Base-by-base conservation (phyloP, 306 rosid species). In the Quercus bicolor region DNA sequence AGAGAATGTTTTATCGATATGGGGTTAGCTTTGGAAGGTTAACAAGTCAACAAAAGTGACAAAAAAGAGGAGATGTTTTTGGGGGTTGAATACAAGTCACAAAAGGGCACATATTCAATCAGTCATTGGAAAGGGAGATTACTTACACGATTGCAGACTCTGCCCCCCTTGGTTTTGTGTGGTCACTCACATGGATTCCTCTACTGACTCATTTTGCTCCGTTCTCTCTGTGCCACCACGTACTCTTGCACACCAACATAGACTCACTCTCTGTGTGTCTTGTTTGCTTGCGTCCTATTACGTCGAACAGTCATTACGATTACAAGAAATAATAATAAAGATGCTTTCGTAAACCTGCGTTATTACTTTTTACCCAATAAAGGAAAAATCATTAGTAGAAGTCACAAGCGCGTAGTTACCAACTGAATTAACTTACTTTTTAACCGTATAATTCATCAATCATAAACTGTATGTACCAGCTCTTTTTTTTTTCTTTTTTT, bases 101-200 rank as follows among this genome's bases (percentile, higher is more conserved):
- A 33, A 60, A 34, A 61, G 3, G 18, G 10, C 13, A 24, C 24
- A 64, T 31, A 29, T 29, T 29, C 11, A 65, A 33, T 29, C 79
- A 24, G 79, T 52, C 64, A 54, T 65, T 54, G 66, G 74, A 54
- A 68, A 77, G 56, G 19, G 80, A 4, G 80, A 48, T 13, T 33
- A 14, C 13, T 65, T 55, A 33, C 43, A 66, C 13, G 56, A 33
- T 48, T 33, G 55, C 55, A 77, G 80, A 77, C 34, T 68, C 74
- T 66, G 72, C 24, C 75, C 37, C 45, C 74, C 68, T 68, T 77
- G 45, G 45, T 48, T 54, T 77, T 26, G 74, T 68, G 75, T 55
- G 45, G 74, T 77, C 80, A 68, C 74, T 66, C 37, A 29, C 74
- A 66, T 53, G 55, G 74, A 77, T 77, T 76, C 61, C 69, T 33